A percentile compares a stretch with the other conserved stretches of the same genome.
phyloP scores from a whole-genome alignment of 1,139 yeast genomes.

The Candida frijolesensis region DNA sequence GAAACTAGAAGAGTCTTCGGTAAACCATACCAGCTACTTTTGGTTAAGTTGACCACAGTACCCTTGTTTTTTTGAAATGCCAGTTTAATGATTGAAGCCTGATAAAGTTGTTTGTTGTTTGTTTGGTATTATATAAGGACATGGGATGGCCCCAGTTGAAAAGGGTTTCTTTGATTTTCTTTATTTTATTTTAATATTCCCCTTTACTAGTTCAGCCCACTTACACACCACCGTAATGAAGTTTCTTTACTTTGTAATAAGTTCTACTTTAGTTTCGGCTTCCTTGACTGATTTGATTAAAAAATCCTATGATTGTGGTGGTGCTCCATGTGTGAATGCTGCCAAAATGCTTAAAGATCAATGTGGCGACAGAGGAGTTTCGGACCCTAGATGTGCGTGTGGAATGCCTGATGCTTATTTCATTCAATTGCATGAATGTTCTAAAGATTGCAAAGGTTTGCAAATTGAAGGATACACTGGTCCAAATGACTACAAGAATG shows the following conservation, averaged over 20 bases:
- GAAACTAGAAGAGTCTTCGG: no score
- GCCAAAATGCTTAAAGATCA: slow-evolving; percentile 1
- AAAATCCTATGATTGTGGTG: slow-evolving; percentile 4
- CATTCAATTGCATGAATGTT: slow-evolving; percentile 1
- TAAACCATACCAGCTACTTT: background rate
- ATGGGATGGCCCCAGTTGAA: background rate
- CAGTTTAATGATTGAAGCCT: background rate
- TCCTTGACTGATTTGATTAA: background rate
- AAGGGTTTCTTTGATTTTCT: background rate
- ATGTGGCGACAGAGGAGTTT: slow-evolving; percentile 1
- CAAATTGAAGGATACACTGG: slow-evolving; percentile 5
- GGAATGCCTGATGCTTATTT: slow-evolving; percentile 3
- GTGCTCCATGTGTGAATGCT: background rate
- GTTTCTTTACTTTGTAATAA: background rate
- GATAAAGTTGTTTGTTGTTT: background rate
- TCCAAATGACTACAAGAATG: slow-evolving; percentile 4
- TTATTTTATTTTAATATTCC: background rate
- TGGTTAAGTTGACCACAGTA: background rate
- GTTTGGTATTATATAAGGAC: background rate
- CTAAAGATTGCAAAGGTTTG: slow-evolving; percentile 4
- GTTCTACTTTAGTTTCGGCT: background rate
- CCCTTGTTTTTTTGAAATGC: slow-evolving; percentile 1
- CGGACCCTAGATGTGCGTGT: slow-evolving; percentile 4
- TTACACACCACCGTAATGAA: background rate
- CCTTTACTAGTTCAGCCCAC: background rate